Evolutionary conservation across 305 asterid genomes (phyloP), one percentile per base, ranked within the genome.

Genomic region (Fraxinus dipetala): DNA sequence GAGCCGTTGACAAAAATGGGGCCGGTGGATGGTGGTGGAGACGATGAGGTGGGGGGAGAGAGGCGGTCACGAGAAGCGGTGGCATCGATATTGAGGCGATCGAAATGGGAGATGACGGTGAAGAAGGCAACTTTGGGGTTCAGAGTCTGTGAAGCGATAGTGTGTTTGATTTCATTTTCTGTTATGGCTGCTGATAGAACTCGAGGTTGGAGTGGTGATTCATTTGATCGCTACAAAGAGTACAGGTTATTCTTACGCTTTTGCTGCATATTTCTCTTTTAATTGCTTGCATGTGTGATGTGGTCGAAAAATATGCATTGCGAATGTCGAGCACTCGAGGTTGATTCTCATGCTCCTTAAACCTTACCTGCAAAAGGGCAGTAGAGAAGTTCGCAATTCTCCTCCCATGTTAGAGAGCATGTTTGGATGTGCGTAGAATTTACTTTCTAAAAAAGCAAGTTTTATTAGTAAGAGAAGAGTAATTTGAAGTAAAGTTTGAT

Each of bases 171-270:
- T 67, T 87, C 94, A 0, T 90, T 92, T 83, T 88, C 94, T n/a
- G 91, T 89, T 38, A 90, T 92, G 94, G 96, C 94, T 81, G 93
- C 98, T 69, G 95, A 95, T 85, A 92, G 88, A 85, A 94, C 97
- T 74, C 87, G 85, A 80, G 99, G 99, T 2, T 95, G 99, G 99
- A 90, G 90, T 73, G 98, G 98, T 18, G 98, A 95, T 87, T 95
- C 99, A 0, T 95, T 87, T 79, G 92, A 91, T 87, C 94, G 99
- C 38, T 95, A 95, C 80, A 86, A 84, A 30, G 97, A 95, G 78
- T 95, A 94, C 87, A 84, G 98, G 99, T 93, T 45, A 30, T 32
- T 16, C 24, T 61, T 43, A 10, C 16, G 11, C 24, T 70, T 70
- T 20, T n/a, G 10, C 76, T 70, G 14, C 76, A 70, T 30, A 30